phyloP scores from a whole-genome alignment of 768 basidiomycete species.

The Clitopilus hobsonii region DNA sequence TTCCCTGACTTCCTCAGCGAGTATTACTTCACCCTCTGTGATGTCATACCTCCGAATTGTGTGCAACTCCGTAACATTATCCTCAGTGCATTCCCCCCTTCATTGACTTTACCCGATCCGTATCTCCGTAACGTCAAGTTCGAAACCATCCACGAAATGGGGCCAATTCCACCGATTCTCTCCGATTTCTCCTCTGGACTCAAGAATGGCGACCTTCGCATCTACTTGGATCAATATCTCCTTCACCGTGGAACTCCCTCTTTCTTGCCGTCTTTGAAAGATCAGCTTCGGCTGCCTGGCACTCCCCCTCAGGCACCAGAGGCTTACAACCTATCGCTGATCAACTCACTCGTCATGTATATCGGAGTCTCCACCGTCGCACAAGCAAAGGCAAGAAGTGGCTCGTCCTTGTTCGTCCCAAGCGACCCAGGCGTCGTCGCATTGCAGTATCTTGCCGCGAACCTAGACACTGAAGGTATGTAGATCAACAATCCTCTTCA shows the following conservation, averaged over 20 bases:
- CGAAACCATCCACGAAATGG: slow-evolving; percentile 83
- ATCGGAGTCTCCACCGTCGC: slow-evolving; percentile 91
- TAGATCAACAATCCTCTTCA: background rate
- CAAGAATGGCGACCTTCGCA: slow-evolving; percentile 74
- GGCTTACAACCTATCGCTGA: slow-evolving; percentile 80
- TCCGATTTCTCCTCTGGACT: slow-evolving; percentile 88
- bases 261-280: slow-evolving; percentile 75
- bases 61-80: slow-evolving; percentile 96
- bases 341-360: slow-evolving; percentile 95
- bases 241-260: slow-evolving; percentile 68
- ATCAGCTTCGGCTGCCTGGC: slow-evolving; percentile 56
- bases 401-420: slow-evolving; percentile 74
- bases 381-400: slow-evolving; percentile 81
- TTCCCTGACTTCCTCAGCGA: slow-evolving; percentile 98
- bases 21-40: slow-evolving; percentile 94
- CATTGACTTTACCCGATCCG: slow-evolving; percentile 80
- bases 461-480: slow-evolving; percentile 89
- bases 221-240: slow-evolving; percentile 81
- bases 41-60: slow-evolving; percentile 88
- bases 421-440: slow-evolving; percentile 83
- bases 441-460: slow-evolving; percentile 75
- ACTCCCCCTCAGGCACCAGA: slow-evolving; percentile 45
- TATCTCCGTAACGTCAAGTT: slow-evolving; percentile 71
- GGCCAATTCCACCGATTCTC: slow-evolving; percentile 84
- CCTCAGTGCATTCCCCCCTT: slow-evolving; percentile 89